A percentile compares a stretch with the other conserved stretches of the same genome.
Conservation (phyloP, 768 basidiomycete species). For the Boletus sensibilis region DNA sequence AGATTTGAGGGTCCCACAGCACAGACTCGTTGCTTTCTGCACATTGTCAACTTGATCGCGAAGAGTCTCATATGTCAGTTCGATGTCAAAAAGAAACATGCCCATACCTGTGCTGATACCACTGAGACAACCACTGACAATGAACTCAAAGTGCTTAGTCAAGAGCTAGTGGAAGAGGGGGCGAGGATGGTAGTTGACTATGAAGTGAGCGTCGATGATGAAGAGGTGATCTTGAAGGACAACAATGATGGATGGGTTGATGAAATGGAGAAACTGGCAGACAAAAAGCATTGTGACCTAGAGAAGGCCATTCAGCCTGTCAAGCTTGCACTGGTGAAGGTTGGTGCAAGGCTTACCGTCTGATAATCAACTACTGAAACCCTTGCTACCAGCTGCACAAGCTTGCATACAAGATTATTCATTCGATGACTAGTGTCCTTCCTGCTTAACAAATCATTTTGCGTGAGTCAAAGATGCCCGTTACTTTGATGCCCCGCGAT, state of each 20-base stretch:
- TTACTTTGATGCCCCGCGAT: conserved; percentile 20
- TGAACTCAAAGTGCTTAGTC: neutral
- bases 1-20: neutral
- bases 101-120: too few relatives aligned
- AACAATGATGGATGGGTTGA: conserved; percentile 7
- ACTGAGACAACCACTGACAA: neutral
- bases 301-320: neutral
- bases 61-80: neutral
- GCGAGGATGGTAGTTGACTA: conserved; percentile 6
- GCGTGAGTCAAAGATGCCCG: neutral
- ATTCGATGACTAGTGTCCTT: conserved; percentile 16
- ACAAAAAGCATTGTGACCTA: neutral
- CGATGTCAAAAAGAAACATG: neutral
- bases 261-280: neutral
- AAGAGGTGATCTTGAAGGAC: neutral
- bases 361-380: neutral
- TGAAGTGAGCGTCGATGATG: conserved; percentile 21
- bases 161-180: neutral
- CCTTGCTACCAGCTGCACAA: conserved; percentile 16
- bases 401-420: conserved; percentile 20
- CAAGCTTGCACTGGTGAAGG: conserved; percentile 3
- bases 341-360: neutral
- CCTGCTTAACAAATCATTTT: conserved; percentile 17
- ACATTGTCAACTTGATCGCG: conserved; percentile 37
- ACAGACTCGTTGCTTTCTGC: conserved; percentile 35